Evolutionary conservation across 495 filamentous ascomycete species (phyloP).

Genomic region (Trichoderma parareesei): DNA sequence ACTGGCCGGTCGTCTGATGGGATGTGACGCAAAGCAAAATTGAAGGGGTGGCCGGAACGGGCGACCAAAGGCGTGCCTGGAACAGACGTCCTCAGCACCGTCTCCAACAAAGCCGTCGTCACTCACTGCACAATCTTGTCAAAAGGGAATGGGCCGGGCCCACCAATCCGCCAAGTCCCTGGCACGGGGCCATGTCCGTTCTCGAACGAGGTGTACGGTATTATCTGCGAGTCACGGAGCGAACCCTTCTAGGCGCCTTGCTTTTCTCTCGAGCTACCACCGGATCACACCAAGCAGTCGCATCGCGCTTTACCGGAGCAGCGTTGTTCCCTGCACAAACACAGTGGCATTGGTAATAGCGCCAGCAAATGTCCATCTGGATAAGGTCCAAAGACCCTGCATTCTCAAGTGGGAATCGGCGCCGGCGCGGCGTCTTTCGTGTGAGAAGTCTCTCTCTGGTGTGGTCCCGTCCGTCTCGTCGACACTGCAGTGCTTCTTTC

Average conservation of each 20-base stretch:
- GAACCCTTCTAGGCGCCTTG: not conserved
- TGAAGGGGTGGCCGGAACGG: constrained; percentile 7
- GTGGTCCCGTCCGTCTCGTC: not conserved
- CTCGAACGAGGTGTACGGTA: constrained; percentile 1
- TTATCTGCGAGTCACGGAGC: constrained; percentile 9
- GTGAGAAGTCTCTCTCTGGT: not conserved
- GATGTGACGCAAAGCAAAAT: constrained; percentile 9
- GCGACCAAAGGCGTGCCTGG: not conserved
- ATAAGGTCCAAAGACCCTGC: constrained; percentile 1
- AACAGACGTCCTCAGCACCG: not conserved
- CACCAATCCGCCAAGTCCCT: constrained; percentile 7
- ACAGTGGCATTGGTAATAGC: not conserved
- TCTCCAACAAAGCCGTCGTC: constrained; percentile 7
- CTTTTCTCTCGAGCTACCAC: not conserved
- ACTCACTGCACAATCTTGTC: constrained; percentile 5
- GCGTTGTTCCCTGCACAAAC: not conserved
- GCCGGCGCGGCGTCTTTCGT: not conserved
- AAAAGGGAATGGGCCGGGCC: constrained; percentile 5
- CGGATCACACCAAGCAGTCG: not conserved
- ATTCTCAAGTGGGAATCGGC: not conserved
- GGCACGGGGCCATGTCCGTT: constrained; percentile 8
- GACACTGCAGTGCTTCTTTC: not conserved
- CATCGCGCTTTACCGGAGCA: not conserved
- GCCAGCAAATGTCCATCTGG: not conserved
- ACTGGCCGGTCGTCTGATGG: constrained; percentile 4